phyloP scores from a whole-genome alignment of 2,329 filamentous ascomycete species.

The Scytalidium lignicola region DNA sequence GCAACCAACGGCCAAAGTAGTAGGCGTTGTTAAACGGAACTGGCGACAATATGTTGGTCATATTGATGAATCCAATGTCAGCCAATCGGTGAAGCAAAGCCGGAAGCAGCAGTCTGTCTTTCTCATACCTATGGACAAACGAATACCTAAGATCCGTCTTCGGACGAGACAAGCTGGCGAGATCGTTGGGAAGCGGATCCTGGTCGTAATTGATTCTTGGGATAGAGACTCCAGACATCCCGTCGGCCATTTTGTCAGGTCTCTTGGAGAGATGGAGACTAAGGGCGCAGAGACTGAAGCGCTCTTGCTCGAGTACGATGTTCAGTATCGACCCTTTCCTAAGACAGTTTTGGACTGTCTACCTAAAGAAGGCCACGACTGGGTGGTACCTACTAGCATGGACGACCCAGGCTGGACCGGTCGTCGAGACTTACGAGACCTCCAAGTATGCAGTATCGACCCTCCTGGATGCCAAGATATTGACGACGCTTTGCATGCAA shows the following conservation, averaged over 20 bases:
- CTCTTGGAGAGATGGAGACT: slow-evolving; percentile 86
- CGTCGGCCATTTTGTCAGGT: slow-evolving; percentile 87
- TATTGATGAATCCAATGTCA: slow-evolving; percentile 81
- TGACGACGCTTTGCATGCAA: slow-evolving; percentile 90
- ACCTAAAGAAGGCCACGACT: slow-evolving; percentile 85
- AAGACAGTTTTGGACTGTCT: slow-evolving; percentile 93
- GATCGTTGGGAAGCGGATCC: slow-evolving; percentile 81
- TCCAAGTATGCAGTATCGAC: slow-evolving; percentile 96
- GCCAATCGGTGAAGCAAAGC: slow-evolving; percentile 66
- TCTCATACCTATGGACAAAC: slow-evolving; percentile 95
- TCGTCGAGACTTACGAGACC: slow-evolving; percentile 74
- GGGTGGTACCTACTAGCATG: slow-evolving; percentile 77
- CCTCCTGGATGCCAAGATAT: slow-evolving; percentile 96
- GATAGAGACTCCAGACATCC: slow-evolving; percentile 90
- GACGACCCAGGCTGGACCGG: slow-evolving; percentile 85
- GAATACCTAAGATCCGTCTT: slow-evolving; percentile 91
- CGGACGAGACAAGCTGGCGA: slow-evolving; percentile 86
- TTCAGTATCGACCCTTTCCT: slow-evolving; percentile 95
- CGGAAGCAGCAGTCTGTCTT: slow-evolving; percentile 90
- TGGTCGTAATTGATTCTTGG: slow-evolving; percentile 95
- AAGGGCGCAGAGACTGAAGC: slow-evolving; percentile 98
- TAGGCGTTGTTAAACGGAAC: slow-evolving; percentile 90
- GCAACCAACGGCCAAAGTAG: slow-evolving; percentile 87
- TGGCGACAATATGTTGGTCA: slow-evolving; percentile 98
- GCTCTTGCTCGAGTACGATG: slow-evolving; percentile 88